A percentile compares a stretch with the other conserved stretches of the same genome.
These are phyloP conservation scores for Phytophthora kernoviae DNA, from an alignment of 352 stramenopile genomes.

Conservation along the genomic window DNA sequence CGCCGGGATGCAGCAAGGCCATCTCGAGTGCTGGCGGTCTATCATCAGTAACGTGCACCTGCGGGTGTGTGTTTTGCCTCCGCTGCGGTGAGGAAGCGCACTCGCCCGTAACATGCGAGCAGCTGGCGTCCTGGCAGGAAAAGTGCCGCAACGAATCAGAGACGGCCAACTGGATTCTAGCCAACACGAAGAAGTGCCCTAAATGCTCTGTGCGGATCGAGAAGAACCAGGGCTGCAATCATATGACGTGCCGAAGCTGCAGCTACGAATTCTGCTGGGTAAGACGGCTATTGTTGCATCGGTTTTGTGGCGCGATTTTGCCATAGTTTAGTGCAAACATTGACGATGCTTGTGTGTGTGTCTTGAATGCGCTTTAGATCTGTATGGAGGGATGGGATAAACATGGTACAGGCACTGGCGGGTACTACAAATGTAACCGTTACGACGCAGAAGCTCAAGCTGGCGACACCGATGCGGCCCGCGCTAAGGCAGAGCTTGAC, in stretches of 20 bases:
- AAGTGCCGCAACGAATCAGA: conserved; percentile 98
- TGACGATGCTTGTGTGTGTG: background rate
- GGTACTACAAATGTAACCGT: conserved; percentile 99
- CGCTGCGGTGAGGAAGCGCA: conserved; percentile 98
- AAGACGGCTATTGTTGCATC: conserved; percentile 4
- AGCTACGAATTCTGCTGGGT: conserved; percentile 98
- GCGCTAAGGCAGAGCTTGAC: conserved; percentile 97
- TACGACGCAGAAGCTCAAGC: conserved; percentile 83
- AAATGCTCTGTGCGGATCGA: conserved; percentile 99
- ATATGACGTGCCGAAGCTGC: conserved; percentile 97
- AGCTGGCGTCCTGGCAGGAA: conserved; percentile 94
- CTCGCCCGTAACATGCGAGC: conserved; percentile 91
- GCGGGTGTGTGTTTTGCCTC: conserved; percentile 90
- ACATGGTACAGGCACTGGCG: conserved; percentile 95
- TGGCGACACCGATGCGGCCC: conserved; percentile 86
- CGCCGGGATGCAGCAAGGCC: conserved; percentile 95
- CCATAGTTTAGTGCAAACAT: background rate
- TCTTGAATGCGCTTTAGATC: conserved; percentile 40
- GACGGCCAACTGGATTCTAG: conserved; percentile 99
- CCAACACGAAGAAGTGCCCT: conserved; percentile 99
- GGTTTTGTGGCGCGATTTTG: background rate
- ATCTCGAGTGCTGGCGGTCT: conserved; percentile 86
- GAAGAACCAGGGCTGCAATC: conserved; percentile 99
- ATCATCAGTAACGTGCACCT: conserved; percentile 82
- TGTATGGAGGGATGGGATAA: conserved; percentile 97